Percentiles rank a stretch among this genome's conserved stretches.
phyloP scores from a whole-genome alignment of 2,329 filamentous ascomycete species.

The Pseudocercospora pini-densiflorae region DNA sequence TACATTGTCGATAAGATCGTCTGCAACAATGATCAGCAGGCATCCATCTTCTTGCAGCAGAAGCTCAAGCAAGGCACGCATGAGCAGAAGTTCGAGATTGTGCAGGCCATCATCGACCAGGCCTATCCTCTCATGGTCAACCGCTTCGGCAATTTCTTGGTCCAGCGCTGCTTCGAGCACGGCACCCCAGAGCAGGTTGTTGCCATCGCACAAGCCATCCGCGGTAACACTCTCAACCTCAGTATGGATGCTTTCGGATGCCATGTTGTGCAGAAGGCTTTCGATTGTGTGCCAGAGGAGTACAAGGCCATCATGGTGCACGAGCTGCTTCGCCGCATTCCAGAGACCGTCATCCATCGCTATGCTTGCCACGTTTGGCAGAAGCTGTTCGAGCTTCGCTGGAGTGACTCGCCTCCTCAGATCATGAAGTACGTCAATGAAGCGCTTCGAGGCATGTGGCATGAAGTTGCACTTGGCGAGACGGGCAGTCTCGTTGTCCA shows the following conservation, averaged over 20 bases:
- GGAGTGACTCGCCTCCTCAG: constrained; percentile 91
- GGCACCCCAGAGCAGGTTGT: constrained; percentile 93
- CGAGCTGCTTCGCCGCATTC: constrained; percentile 90
- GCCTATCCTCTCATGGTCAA: constrained; percentile 98
- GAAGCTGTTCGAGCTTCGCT: constrained; percentile 97
- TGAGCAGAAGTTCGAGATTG: constrained; percentile 96
- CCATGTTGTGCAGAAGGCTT: constrained; percentile 97
- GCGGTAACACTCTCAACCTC: constrained; percentile 88
- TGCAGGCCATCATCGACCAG: constrained; percentile 93
- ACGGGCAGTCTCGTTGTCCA: constrained; percentile 98
- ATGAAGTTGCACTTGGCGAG: constrained; percentile 95
- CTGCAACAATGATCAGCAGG: constrained; percentile 98
- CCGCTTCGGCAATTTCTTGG: constrained; percentile 96
- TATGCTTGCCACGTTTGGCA: constrained; percentile 99
- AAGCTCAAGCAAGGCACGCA: constrained; percentile 96
- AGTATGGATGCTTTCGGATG: constrained; percentile 99
- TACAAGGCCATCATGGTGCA: constrained; percentile 99
- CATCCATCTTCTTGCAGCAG: constrained; percentile 97
- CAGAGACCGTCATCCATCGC: constrained; percentile 96
- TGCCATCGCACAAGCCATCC: constrained; percentile 91
- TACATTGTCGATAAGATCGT: constrained; percentile 99
- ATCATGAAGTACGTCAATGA: constrained; percentile 99
- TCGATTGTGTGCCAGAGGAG: constrained; percentile 95
- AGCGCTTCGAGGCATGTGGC: constrained; percentile 94
- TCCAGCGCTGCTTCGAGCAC: constrained; percentile 98